phyloP scores from a whole-genome alignment of 257 asterid genomes.

The Ilex asprella region DNA sequence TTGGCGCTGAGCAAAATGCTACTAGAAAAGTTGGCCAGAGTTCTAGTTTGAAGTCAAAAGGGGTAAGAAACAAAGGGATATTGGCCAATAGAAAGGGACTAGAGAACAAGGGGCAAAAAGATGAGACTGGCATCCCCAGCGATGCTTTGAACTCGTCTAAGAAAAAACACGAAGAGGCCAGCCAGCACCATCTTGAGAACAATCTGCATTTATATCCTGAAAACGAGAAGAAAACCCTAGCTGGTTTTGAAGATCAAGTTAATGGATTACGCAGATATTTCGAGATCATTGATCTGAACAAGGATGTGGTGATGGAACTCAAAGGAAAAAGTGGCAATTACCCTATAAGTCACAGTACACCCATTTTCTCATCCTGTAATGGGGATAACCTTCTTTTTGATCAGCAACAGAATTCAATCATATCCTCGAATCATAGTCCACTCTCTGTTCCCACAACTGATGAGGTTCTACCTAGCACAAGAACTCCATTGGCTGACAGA shows the following conservation, averaged over 20 bases:
- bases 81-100: constrained; percentile 14
- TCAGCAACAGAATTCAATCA: neutral
- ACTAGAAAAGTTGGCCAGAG: constrained; percentile 14
- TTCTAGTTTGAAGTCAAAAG: constrained; percentile 14
- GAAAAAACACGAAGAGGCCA: neutral
- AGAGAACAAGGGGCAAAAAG: constrained; percentile 10
- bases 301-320: constrained; percentile 6
- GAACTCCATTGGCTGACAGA: constrained; percentile 57
- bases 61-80: constrained; percentile 4
- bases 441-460: neutral
- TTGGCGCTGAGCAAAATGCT: constrained; percentile 13
- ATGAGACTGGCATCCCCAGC: constrained; percentile 1
- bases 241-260: constrained; percentile 16
- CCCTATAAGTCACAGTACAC: neutral
- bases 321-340: neutral
- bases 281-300: constrained; percentile 38
- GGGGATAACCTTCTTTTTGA: neutral
- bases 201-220: too few species aligned
- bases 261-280: constrained; percentile 36
- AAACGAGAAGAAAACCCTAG: neutral
- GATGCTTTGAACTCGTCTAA: neutral
- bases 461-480: constrained; percentile 11
- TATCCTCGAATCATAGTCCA: constrained; percentile 3
- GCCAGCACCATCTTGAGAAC: neutral
- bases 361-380: constrained; percentile 2